Evolutionary conservation across 495 filamentous ascomycete genomes (phyloP).

Genomic region (Trichoderma gamsii): DNA sequence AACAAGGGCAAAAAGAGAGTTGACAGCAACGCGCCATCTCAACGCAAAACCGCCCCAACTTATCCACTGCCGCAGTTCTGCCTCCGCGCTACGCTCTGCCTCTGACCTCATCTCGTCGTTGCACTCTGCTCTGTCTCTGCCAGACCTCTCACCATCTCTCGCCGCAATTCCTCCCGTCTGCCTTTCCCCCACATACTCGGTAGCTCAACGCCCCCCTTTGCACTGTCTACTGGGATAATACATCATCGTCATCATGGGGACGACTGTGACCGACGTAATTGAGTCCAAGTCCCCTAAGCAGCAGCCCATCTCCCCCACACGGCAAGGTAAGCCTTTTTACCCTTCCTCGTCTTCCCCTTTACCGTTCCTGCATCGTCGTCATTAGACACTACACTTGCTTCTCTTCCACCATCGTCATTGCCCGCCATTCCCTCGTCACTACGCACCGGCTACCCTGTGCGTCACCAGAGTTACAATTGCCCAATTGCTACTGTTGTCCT

Average conservation of each 20-base stretch:
- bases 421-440: not conserved
- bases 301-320: conserved; percentile 26
- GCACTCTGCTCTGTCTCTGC: not conserved
- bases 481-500: not conserved
- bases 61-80: conserved; percentile 9
- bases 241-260: conserved; percentile 39
- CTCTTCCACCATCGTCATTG: not conserved
- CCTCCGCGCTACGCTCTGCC: conserved; percentile 9
- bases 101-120: conserved; percentile 14
- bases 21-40: not conserved
- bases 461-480: not conserved
- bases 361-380: conserved; percentile 16
- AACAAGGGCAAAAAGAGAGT: not conserved
- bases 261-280: conserved; percentile 30
- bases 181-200: conserved; percentile 8
- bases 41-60: conserved; percentile 6
- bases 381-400: not conserved
- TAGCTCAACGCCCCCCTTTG: not conserved
- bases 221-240: conserved; percentile 4
- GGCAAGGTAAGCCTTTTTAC: conserved; percentile 29
- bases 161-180: not conserved
- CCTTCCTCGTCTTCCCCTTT: not conserved
- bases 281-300: conserved; percentile 36
- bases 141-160: not conserved
- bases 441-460: not conserved